Evolutionary conservation across 2,329 filamentous ascomycete species (phyloP), one percentile per base, ranked within the genome.

Genomic region (Onygenales sp.): DNA sequence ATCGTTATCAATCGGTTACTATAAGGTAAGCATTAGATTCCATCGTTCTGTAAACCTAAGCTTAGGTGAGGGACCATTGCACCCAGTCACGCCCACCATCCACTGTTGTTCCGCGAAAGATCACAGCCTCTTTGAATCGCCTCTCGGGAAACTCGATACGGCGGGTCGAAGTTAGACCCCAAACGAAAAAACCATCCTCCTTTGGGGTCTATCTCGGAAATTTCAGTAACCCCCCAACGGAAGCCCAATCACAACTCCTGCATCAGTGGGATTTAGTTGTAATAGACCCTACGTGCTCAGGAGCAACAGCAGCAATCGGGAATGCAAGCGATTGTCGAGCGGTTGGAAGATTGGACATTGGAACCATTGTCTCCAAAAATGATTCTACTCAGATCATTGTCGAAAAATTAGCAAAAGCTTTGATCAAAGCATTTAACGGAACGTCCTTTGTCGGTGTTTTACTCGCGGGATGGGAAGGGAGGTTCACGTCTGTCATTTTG

Each of bases 191-290:
- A 52, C 65, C 68, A 1, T 58, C 60, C 13, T 70, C 69, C 2
- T 73, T 72, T 59, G 72, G 72, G 5, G 67, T 75, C 8, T 76
- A 72, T 57, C 63, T 76, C 6, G 74, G 74, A 11, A 55, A 57
- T 31, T 72, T 75, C 47, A 56, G 59, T 14, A 57, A 52, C 33
- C 67, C 68, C 4, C 63, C 64, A 5, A 69, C 66, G 3, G 50
- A 53, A 13, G 54, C 61, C 17, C 64, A 75, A 55, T 53, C 60
- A 17, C 59, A 56, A n/a, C 47, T 76, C 6, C 60, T 76, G n/a
- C 53, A 63, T 39, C 63, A 67, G 59, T 75, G 70, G 70, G 72
- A 76, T 50, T 55, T 75, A n/a, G 54, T 75, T 41, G 64, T 75
- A 13, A 63, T 75, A 10, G 72, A 77, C 57, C 73, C 74, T 2